phyloP scores from a whole-genome alignment of 805 yeast species.

The Ogataea allantospora region DNA sequence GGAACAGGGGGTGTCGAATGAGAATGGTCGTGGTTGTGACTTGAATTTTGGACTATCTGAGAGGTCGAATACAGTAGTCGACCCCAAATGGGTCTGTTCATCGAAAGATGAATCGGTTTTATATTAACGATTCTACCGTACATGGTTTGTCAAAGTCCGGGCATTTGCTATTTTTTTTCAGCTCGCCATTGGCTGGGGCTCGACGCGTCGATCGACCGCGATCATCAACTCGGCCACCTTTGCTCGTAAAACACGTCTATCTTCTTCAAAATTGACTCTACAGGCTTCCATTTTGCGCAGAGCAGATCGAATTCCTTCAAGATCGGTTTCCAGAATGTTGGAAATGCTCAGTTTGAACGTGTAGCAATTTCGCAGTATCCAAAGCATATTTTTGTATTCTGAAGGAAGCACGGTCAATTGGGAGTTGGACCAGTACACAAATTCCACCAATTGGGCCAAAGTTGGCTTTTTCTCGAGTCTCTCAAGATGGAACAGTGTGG shows the following conservation, averaged over 20 bases:
- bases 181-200: slow-evolving; percentile 1
- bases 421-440: slow-evolving; percentile 15
- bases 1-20: slow-evolving; percentile 9
- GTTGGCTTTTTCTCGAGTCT: slow-evolving; percentile 13
- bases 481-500: slow-evolving; percentile 19
- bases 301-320: slow-evolving; percentile 35
- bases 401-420: slow-evolving; percentile 17
- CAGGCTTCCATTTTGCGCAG: slow-evolving; percentile 50
- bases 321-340: slow-evolving; percentile 14
- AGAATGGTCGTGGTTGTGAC: slow-evolving; percentile 6
- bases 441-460: slow-evolving; percentile 14
- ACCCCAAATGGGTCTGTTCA: background rate
- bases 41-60: background rate
- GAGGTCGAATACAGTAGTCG: slow-evolving; percentile 2
- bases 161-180: slow-evolving; percentile 8
- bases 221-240: slow-evolving; percentile 22
- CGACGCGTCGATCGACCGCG: slow-evolving; percentile 12
- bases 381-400: slow-evolving; percentile 15
- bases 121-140: slow-evolving; percentile 2
- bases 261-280: slow-evolving; percentile 25
- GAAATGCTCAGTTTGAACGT: slow-evolving; percentile 11
- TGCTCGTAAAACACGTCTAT: slow-evolving; percentile 30
- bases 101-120: background rate
- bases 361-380: slow-evolving; percentile 14
- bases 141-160: slow-evolving; percentile 2